Percentiles rank a stretch among this genome's conserved stretches.
These are phyloP conservation scores for Sclerotiophoma versabilis DNA, from an alignment of 2,329 filamentous ascomycete species.

Conservation along the genomic window DNA sequence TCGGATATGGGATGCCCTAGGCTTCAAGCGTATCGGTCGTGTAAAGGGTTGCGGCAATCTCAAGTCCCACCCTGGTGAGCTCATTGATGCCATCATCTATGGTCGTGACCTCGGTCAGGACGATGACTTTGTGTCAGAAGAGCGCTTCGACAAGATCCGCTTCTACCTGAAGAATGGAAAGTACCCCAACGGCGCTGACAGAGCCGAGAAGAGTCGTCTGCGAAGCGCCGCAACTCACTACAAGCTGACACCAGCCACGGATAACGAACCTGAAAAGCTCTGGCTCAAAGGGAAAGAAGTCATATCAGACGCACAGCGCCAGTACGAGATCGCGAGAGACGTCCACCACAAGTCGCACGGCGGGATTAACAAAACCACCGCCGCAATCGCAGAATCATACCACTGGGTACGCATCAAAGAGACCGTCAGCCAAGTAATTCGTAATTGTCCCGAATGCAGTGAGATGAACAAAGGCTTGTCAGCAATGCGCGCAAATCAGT, in stretches of 20 bases:
- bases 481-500: slow-evolving; percentile 32
- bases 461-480: slow-evolving; percentile 59
- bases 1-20: slow-evolving; percentile 88
- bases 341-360: slow-evolving; percentile 81
- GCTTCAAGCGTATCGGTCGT: slow-evolving; percentile 89
- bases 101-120: slow-evolving; percentile 69
- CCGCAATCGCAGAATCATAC: slow-evolving; percentile 89
- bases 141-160: slow-evolving; percentile 98
- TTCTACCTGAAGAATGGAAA: slow-evolving; percentile 95
- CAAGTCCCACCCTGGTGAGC: slow-evolving; percentile 54
- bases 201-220: slow-evolving; percentile 93
- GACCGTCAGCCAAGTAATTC: slow-evolving; percentile 92
- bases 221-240: slow-evolving; percentile 95
- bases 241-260: slow-evolving; percentile 69
- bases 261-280: slow-evolving; percentile 64
- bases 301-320: slow-evolving; percentile 84
- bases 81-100: slow-evolving; percentile 61
- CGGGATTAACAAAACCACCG: slow-evolving; percentile 98
- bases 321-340: slow-evolving; percentile 85
- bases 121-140: slow-evolving; percentile 88
- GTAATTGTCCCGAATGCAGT: slow-evolving; percentile 89
- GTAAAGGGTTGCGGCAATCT: slow-evolving; percentile 65
- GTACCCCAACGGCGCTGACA: slow-evolving; percentile 91
- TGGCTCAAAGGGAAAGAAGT: slow-evolving; percentile 99
- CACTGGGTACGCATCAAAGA: slow-evolving; percentile 99